These are phyloP conservation scores for Begonia fuchsioides DNA, from an alignment of 306 rosid genomes.

Conservation along the genomic window DNA sequence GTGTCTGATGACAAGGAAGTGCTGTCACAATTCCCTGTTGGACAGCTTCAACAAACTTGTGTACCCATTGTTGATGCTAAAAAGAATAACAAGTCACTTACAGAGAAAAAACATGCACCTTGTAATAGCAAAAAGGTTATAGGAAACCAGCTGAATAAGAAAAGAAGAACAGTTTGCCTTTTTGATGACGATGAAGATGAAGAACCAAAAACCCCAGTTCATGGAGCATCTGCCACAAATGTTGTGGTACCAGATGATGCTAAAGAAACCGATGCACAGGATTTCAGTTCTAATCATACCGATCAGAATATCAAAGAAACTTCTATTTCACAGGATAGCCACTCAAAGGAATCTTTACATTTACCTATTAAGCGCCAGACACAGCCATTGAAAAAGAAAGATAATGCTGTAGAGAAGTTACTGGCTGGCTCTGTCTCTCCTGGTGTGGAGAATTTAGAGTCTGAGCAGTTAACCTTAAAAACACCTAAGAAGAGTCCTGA, in stretches of 20 bases:
- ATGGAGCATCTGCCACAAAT: constrained; percentile 61
- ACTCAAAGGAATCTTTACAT: constrained; percentile 21
- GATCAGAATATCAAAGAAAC: constrained; percentile 19
- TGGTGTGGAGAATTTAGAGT: constrained; percentile 40
- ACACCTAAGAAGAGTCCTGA: constrained; percentile 63
- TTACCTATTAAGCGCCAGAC: constrained; percentile 12
- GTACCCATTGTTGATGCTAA: constrained; percentile 17
- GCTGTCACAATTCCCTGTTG: too few relatives aligned
- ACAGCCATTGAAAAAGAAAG: constrained; percentile 21
- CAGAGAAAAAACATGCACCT: constrained; percentile 22
- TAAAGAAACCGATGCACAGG: constrained; percentile 26
- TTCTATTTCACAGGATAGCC: constrained; percentile 26
- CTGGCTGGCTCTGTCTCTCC: constrained; percentile 11
- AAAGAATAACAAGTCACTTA: constrained; percentile 21
- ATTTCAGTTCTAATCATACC: constrained; percentile 25
- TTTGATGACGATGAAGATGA: constrained; percentile 34
- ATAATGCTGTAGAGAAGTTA: constrained; percentile 10
- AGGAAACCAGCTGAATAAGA: constrained; percentile 30
- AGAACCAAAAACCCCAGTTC: constrained; percentile 75
- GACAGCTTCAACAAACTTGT: too few relatives aligned
- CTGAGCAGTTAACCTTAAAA: constrained; percentile 25
- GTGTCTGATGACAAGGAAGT: too few relatives aligned
- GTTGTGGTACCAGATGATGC: constrained; percentile 25
- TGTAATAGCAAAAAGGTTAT: constrained; percentile 16
- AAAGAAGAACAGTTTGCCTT: constrained; percentile 77